Evolutionary conservation across 768 basidiomycete species (phyloP).

Genomic region (Russula dissimulans): DNA sequence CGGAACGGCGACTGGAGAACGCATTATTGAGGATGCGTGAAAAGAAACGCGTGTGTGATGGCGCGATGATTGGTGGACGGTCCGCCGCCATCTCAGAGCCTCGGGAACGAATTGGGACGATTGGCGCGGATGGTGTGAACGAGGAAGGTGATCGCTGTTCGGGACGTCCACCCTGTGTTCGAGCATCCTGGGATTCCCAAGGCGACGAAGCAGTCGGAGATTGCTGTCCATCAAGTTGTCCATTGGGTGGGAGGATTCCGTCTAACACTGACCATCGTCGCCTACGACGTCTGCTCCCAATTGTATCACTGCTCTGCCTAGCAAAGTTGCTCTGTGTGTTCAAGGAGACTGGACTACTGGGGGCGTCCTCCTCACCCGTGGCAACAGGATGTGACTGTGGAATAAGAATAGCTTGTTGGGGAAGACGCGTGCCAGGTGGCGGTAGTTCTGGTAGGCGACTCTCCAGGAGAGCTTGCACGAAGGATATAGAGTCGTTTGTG

Average conservation of each 20-base stretch:
- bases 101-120: background rate
- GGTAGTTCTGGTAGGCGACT: slow-evolving; percentile 70
- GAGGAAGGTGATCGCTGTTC: background rate
- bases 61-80: slow-evolving; percentile 25
- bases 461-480: slow-evolving; percentile 67
- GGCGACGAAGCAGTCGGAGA: background rate
- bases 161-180: background rate
- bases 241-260: slow-evolving; percentile 31
- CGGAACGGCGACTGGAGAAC: slow-evolving; percentile 49
- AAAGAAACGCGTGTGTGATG: slow-evolving; percentile 53
- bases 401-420: slow-evolving; percentile 63
- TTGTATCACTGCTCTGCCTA: slow-evolving; percentile 12
- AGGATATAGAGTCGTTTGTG: slow-evolving; percentile 51
- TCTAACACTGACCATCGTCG: slow-evolving; percentile 69
- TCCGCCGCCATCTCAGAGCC: background rate
- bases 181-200: slow-evolving; percentile 1
- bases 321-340: slow-evolving; percentile 28
- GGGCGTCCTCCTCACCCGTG: slow-evolving; percentile 35
- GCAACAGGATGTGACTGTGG: slow-evolving; percentile 33
- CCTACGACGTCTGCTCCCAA: slow-evolving; percentile 36
- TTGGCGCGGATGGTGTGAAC: background rate
- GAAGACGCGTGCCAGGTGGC: slow-evolving; percentile 53
- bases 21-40: slow-evolving; percentile 63
- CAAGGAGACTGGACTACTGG: slow-evolving; percentile 39
- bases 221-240: slow-evolving; percentile 14